Base-by-base conservation (phyloP, 495 filamentous ascomycete genomes). In the Thermochaetoides thermophila region DNA sequence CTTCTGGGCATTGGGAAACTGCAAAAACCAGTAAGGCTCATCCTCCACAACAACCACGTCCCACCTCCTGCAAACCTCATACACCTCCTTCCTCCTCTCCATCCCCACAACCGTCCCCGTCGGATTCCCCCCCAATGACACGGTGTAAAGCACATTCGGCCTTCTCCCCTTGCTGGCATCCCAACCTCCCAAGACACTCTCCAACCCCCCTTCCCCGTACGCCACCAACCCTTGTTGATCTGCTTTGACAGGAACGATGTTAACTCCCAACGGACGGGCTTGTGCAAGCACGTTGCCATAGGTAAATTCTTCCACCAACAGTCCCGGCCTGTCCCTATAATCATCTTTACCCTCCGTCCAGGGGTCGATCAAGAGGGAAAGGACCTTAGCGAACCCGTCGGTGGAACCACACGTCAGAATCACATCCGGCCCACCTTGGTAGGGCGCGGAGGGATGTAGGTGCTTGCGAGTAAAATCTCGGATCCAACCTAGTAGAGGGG, bases 1-100 rank as follows among this genome's bases (percentile, higher is more conserved):
- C 25, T 41, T 12, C 22, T 63, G 60, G 4, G 75, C 74, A 3
- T 77, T 81, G 2, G 82, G 82, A 43, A 71, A 94, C 47, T 94
- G 87, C 9, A 96, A 68, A 48, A 89, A 87, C 82, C 84, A 96
- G 58, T 96, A 96, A 2, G 87, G 87, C 35, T 92, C 85, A 49
- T 96, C 87, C 56, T 96, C 87, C 42, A 91, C 60, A 39, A 95
- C 93, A 45, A 94, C 72, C 37, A 96, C 73, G 53, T 96, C 84
- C 54, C 83, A 89, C 44, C 73, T 72, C 43, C 71, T 71, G 59
- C 84, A 93, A 22, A 94, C 50, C 6, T 64, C 67, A 53, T 94
- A 93, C 28, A 94, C 69, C 30, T 81, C 75, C 39, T 70, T 78
- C 34, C 81, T 68, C 21, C 87, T 74, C 38, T 74, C 55, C 3